Conservation (phyloP, 148 eudicot species). For the Arctostaphylos glauca region DNA sequence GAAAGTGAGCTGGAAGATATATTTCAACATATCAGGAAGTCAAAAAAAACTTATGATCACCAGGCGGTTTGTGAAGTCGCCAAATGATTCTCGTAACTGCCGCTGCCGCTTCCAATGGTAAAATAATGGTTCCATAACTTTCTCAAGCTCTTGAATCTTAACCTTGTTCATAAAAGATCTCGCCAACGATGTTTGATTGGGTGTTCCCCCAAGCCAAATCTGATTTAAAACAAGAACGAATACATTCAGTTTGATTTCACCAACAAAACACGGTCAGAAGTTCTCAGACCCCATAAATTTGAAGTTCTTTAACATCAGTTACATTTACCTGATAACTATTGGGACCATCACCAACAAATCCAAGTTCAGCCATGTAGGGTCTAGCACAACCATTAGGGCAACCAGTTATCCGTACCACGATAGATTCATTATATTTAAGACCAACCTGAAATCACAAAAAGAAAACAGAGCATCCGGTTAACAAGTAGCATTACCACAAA, state of each 20-base stretch:
- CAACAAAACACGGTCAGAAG: not conserved
- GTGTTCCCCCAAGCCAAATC: slow-evolving; percentile 98
- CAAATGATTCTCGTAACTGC: slow-evolving; percentile 72
- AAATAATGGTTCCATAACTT: slow-evolving; percentile 88
- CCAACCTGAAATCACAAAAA: slow-evolving; percentile 61
- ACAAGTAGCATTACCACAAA: slow-evolving; percentile 8
- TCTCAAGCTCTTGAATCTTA: slow-evolving; percentile 90
- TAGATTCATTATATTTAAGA: slow-evolving; percentile 68
- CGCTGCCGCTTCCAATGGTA: slow-evolving; percentile 70
- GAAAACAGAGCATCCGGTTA: not conserved
- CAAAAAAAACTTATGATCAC: slow-evolving; percentile 28
- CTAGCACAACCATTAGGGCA: slow-evolving; percentile 99
- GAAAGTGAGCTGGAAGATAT: not conserved
- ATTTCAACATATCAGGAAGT: not conserved
- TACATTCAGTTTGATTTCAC: slow-evolving; percentile 4
- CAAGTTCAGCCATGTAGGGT: slow-evolving; percentile 99
- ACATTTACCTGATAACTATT: slow-evolving; percentile 85
- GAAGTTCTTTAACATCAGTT: not conserved
- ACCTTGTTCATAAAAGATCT: slow-evolving; percentile 74
- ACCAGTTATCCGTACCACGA: slow-evolving; percentile 84
- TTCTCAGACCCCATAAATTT: not conserved
- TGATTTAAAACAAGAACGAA: slow-evolving; percentile 27
- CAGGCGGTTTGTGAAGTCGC: slow-evolving; percentile 76
- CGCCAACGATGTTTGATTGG: slow-evolving; percentile 81
- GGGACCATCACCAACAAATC: slow-evolving; percentile 98